Conservation (phyloP, 257 asterid genomes). For the Forsythia viridissima region DNA sequence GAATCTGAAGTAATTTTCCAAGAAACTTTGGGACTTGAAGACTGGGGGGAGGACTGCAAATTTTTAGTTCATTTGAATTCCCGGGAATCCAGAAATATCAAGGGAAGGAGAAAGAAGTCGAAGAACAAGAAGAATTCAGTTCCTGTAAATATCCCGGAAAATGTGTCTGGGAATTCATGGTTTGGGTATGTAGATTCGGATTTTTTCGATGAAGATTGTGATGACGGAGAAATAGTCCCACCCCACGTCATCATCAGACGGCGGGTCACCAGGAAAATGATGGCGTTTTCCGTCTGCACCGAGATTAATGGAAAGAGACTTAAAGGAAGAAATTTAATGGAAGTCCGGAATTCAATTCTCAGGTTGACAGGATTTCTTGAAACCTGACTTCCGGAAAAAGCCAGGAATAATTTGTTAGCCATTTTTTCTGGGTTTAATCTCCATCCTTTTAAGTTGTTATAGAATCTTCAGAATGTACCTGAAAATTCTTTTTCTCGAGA, state of each 20-base stretch:
- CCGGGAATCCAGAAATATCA: neutral
- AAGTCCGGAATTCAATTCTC: slow-evolving; percentile 64
- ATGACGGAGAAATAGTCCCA: slow-evolving; percentile 61
- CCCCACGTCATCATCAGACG: slow-evolving; percentile 72
- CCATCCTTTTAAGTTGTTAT: too few species aligned
- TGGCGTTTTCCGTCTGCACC: slow-evolving; percentile 69
- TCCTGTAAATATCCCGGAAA: slow-evolving; percentile 51
- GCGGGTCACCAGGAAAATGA: slow-evolving; percentile 66
- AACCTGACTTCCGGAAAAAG: slow-evolving; percentile 27
- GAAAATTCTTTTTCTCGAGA: too few species aligned
- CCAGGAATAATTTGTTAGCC: too few species aligned
- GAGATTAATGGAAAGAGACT: slow-evolving; percentile 70
- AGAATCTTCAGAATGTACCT: too few species aligned
- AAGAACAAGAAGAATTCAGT: slow-evolving; percentile 30
- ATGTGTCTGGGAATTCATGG: slow-evolving; percentile 31
- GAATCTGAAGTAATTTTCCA: slow-evolving; percentile 70
- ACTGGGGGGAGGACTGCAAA: neutral
- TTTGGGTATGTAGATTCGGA: slow-evolving; percentile 28
- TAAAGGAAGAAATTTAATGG: slow-evolving; percentile 72
- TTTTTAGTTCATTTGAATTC: neutral
- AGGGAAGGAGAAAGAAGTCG: slow-evolving; percentile 30
- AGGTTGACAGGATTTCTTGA: slow-evolving; percentile 84
- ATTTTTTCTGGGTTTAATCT: too few species aligned
- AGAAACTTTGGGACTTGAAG: slow-evolving; percentile 19
- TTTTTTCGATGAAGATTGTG: slow-evolving; percentile 20